Evolutionary conservation across 495 filamentous ascomycete genomes (phyloP).

Genomic region (Aspergillus leporis): DNA sequence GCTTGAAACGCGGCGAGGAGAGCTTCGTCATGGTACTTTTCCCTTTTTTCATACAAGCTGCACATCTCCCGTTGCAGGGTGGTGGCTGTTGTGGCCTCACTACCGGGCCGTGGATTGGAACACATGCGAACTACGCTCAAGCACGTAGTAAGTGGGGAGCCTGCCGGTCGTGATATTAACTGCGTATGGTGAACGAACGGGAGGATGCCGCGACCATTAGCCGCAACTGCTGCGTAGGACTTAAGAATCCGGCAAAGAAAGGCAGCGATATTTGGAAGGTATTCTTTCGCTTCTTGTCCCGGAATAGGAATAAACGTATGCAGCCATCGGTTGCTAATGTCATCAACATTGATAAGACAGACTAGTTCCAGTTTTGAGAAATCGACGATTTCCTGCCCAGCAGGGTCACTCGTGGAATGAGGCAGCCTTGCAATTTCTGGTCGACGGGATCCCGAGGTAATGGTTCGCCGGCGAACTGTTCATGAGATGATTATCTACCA

Average conservation of each 20-base stretch:
- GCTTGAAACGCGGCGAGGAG: constrained; percentile 49
- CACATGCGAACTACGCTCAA: constrained; percentile 44
- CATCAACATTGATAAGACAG: constrained; percentile 43
- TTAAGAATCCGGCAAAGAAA: constrained; percentile 47
- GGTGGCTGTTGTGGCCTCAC: constrained; percentile 30
- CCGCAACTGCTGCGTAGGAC: constrained; percentile 38
- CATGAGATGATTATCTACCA: not conserved
- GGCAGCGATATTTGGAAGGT: constrained; percentile 28
- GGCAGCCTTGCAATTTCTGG: too few species aligned
- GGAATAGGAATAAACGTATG: constrained; percentile 43
- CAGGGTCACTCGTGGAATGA: not conserved
- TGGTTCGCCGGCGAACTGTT: too few species aligned
- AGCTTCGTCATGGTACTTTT: constrained; percentile 34
- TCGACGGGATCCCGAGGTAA: too few species aligned
- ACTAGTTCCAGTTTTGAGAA: constrained; percentile 34
- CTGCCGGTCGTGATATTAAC: constrained; percentile 16
- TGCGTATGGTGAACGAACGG: constrained; percentile 44
- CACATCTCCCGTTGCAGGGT: constrained; percentile 44
- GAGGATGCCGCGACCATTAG: constrained; percentile 37
- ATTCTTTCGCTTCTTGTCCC: constrained; percentile 39
- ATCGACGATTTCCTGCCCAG: constrained; percentile 14
- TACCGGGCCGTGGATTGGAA: constrained; percentile 39
- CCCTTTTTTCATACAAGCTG: constrained; percentile 29
- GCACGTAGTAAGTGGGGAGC: constrained; percentile 41
- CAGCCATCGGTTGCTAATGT: constrained; percentile 49